phyloP scores from a whole-genome alignment of 2,329 filamentous ascomycete species.

The Nemania diffusa region DNA sequence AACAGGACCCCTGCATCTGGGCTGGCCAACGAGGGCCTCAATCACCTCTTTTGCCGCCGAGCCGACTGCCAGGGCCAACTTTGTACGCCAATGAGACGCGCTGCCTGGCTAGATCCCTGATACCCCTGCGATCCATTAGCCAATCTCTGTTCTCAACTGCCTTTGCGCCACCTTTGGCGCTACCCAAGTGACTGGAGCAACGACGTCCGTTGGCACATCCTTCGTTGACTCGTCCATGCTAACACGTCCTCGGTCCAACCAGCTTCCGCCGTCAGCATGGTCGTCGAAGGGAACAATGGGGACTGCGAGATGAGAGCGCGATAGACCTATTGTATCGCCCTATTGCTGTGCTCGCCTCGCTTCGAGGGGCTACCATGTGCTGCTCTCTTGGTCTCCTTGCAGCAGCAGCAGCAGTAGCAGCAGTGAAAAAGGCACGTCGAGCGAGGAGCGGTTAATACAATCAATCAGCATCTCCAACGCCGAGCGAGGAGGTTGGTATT shows the following conservation, averaged over 20 bases:
- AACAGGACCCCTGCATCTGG: conserved; percentile 38
- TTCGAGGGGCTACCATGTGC: conserved; percentile 34
- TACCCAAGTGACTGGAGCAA: conserved; percentile 48
- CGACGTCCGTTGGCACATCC: conserved; percentile 45
- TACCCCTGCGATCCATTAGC: conserved; percentile 23
- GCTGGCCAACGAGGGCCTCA: conserved; percentile 45
- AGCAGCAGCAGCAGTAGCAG: conserved; percentile 22
- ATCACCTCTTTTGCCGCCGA: conserved; percentile 50
- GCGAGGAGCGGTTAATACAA: conserved; percentile 32
- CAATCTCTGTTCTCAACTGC: conserved; percentile 51
- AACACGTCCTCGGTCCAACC: conserved; percentile 47
- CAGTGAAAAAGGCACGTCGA: background rate
- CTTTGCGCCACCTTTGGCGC: conserved; percentile 50
- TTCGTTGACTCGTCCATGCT: conserved; percentile 42
- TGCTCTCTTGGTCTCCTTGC: conserved; percentile 24
- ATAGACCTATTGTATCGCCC: conserved; percentile 19
- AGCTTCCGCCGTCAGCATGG: conserved; percentile 39
- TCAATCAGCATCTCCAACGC: conserved; percentile 32
- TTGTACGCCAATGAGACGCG: conserved; percentile 47
- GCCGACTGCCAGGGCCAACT: conserved; percentile 45
- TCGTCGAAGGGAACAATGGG: conserved; percentile 38
- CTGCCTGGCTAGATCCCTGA: conserved; percentile 28
- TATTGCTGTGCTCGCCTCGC: conserved; percentile 32
- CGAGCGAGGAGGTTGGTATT: conserved; percentile 25
- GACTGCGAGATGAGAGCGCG: conserved; percentile 35